Base-by-base conservation (phyloP, 2,329 filamentous ascomycete genomes). In the Teratosphaeria epicoccoides region DNA sequence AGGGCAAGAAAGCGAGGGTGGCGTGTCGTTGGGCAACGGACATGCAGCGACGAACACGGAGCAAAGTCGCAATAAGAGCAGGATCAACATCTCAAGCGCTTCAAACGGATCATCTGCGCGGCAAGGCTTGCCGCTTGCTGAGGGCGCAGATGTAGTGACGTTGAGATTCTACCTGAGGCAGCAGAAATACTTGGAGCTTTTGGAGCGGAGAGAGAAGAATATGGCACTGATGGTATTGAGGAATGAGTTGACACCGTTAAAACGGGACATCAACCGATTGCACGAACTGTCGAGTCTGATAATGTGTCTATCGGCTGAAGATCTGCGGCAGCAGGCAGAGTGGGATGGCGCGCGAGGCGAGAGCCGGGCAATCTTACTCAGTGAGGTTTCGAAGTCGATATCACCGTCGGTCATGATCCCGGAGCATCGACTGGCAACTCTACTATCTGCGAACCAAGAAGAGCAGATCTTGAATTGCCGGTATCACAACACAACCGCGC, bases 371-470 rank as follows among this genome's bases (percentile, higher is more conserved):
- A 73, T 76, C 14, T 71, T 97, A 3, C 77, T 97, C 20, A 88
- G 87, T 0, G 82, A 93, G 54, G 73, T 97, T 28, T 95, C 90
- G 23, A 88, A 79, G 74, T 95, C 82, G 52, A 95, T 98, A 67
- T 95, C 93, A 1, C 91, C 93, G 0, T 93, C 89, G 3, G 87
- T 95, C 44, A 97, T 98, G 90, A 85, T 98, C 50, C 93, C 93
- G 1, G 88, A 95, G 64, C 87, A 93, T 67, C 84, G 93, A 6
- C 75, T 98, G 44, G 88, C 88, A 1, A 78, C 83, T 28, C 74
- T 98, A 14, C 73, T 98, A 49, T 78, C 90, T 52, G 83, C 94
- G 58, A 83, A 95, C 33, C 95, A 96, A 66, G 78, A 84, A 55
- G 81, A 78, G 56, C 91, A 96, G 71, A 87, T 96, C 53, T 80